These are phyloP conservation scores for Priceomyces medius DNA, from an alignment of 805 yeast genomes.

Conservation along the genomic window DNA sequence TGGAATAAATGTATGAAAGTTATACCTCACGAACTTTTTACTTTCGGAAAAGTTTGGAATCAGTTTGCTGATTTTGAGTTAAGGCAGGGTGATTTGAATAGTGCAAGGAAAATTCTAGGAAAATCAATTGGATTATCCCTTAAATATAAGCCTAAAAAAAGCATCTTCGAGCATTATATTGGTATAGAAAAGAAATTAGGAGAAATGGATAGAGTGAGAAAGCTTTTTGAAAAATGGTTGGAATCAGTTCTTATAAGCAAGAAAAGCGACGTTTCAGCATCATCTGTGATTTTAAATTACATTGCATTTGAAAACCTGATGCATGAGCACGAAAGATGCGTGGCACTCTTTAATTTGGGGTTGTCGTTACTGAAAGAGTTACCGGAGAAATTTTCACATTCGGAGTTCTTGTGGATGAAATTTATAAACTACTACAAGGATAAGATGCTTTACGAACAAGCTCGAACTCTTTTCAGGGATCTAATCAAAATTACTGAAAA, in stretches of 20 bases:
- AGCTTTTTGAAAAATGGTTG: slow-evolving; percentile 65
- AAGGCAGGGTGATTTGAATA: slow-evolving; percentile 48
- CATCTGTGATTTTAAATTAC: slow-evolving; percentile 57
- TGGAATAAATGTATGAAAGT: slow-evolving; percentile 50
- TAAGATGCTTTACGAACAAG: slow-evolving; percentile 54
- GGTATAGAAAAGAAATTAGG: slow-evolving; percentile 63
- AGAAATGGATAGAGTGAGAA: slow-evolving; percentile 79
- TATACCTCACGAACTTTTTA: slow-evolving; percentile 59
- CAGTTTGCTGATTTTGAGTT: slow-evolving; percentile 70
- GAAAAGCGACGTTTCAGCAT: slow-evolving; percentile 6
- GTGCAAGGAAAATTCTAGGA: slow-evolving; percentile 71
- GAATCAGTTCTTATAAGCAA: slow-evolving; percentile 29
- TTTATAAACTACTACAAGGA: slow-evolving; percentile 63
- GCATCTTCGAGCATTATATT: slow-evolving; percentile 64
- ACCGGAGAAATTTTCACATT: slow-evolving; percentile 27
- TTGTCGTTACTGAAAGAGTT: slow-evolving; percentile 24
- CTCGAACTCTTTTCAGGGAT: slow-evolving; percentile 50
- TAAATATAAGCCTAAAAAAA: slow-evolving; percentile 49
- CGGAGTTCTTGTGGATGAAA: slow-evolving; percentile 20
- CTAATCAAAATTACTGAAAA: slow-evolving; percentile 29
- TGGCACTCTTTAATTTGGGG: slow-evolving; percentile 60
- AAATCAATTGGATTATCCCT: slow-evolving; percentile 58
- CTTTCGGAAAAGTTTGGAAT: slow-evolving; percentile 76
- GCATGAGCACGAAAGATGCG: slow-evolving; percentile 69
- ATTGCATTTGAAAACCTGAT: slow-evolving; percentile 65